These are phyloP conservation scores for Sergeia podlipaevii DNA, from an alignment of 208 protist species.

Conservation along the genomic window DNA sequence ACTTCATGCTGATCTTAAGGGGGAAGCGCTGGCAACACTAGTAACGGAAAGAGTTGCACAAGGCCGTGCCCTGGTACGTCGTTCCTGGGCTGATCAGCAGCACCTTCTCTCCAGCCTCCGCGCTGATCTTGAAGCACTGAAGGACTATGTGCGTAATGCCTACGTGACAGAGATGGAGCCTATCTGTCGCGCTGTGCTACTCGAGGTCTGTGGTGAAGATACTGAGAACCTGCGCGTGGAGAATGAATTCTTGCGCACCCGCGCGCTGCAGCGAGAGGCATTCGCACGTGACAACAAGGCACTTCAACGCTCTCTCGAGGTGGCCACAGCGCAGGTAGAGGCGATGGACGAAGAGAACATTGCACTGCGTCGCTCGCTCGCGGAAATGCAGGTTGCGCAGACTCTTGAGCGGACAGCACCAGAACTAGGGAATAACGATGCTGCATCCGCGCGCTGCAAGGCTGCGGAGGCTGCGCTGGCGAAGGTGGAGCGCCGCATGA, in stretches of 20 bases:
- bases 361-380: constrained; percentile 25
- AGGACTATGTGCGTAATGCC: constrained; percentile 51
- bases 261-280: constrained; percentile 30
- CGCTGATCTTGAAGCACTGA: constrained; percentile 37
- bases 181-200: constrained; percentile 34
- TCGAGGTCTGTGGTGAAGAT: constrained; percentile 11
- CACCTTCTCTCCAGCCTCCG: constrained; percentile 50
- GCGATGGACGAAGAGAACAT: constrained; percentile 14
- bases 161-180: constrained; percentile 78
- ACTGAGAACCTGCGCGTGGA: constrained; percentile 26
- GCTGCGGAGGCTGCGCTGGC: background rate
- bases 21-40: constrained; percentile 17
- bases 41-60: constrained; percentile 18
- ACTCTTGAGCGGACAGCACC: constrained; percentile 4
- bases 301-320: constrained; percentile 16
- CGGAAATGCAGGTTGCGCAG: constrained; percentile 28
- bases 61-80: constrained; percentile 17
- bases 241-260: constrained; percentile 32
- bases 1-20: no score
- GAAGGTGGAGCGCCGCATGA: constrained; percentile 45
- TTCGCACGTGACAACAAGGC: constrained; percentile 23
- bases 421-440: background rate
- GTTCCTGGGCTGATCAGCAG: constrained; percentile 67
- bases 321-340: constrained; percentile 7
- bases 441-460: no score